phyloP scores from a whole-genome alignment of 768 basidiomycete genomes.

The Coprinopsis marcescibilis region DNA sequence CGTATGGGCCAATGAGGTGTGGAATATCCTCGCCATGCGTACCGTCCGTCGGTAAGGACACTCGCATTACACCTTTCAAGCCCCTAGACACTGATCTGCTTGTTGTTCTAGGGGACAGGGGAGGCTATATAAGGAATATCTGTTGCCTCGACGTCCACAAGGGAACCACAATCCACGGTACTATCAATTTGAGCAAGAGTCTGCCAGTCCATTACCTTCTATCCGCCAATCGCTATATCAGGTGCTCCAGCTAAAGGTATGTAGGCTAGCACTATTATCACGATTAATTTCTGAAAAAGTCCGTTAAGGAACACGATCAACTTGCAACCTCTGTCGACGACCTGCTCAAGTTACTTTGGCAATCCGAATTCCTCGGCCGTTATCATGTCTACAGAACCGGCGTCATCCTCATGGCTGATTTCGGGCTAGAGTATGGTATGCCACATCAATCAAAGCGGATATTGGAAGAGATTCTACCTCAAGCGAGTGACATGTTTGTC shows the following conservation, averaged over 20 bases:
- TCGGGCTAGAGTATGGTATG: conserved; percentile 74
- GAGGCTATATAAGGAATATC: conserved; percentile 58
- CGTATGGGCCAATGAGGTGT: conserved; percentile 72
- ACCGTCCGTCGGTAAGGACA: conserved; percentile 57
- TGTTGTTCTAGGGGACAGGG: conserved; percentile 49
- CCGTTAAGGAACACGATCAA: conserved; percentile 57
- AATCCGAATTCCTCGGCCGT: conserved; percentile 72
- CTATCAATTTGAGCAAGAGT: conserved; percentile 44
- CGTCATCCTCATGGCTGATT: conserved; percentile 69
- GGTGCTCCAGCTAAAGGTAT: conserved; percentile 41
- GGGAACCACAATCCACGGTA: conserved; percentile 49
- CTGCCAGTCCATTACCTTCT: conserved; percentile 31
- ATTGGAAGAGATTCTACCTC: conserved; percentile 77
- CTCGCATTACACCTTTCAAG: not conserved
- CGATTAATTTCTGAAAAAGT: not conserved
- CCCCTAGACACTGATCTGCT: not conserved
- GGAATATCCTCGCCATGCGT: conserved; percentile 68
- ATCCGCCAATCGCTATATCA: conserved; percentile 41
- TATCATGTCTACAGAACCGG: conserved; percentile 63
- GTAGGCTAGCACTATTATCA: conserved; percentile 11
- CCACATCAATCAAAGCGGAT: conserved; percentile 57
- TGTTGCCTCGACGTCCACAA: conserved; percentile 54
- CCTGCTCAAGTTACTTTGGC: conserved; percentile 69
- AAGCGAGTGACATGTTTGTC: conserved; percentile 36
- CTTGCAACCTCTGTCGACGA: conserved; percentile 56